Percentiles rank a stretch among this genome's conserved stretches.
phyloP scores from a whole-genome alignment of 192 early-diverging fungal species.

The Chytriomyces sp. region DNA sequence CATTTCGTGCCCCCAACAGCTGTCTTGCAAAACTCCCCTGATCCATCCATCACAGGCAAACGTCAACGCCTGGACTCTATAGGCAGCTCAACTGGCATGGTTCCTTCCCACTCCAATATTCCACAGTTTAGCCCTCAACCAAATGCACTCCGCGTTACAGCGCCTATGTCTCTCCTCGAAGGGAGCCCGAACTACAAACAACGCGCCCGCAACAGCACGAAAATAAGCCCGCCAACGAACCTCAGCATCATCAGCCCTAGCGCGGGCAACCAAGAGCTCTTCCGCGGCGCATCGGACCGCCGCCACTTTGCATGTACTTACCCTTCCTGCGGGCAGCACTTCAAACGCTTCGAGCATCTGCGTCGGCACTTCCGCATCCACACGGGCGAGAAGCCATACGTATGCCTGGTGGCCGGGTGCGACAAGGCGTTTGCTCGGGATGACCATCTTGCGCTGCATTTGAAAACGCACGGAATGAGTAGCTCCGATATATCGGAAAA shows the following conservation, averaged over 20 bases:
- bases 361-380: conserved; percentile 73
- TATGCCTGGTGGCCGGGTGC: conserved; percentile 56
- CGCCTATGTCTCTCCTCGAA: conserved; percentile 53
- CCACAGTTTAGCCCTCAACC: background rate
- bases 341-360: conserved; percentile 80
- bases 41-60: conserved; percentile 15
- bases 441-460: conserved; percentile 68
- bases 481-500: background rate
- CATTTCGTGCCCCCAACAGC: conserved; percentile 3
- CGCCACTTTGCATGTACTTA: conserved; percentile 38
- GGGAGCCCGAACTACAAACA: conserved; percentile 75
- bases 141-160: background rate
- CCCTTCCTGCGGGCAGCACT: conserved; percentile 43
- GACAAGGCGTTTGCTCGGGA: conserved; percentile 62
- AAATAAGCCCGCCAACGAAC: background rate
- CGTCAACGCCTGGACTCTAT: background rate
- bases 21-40: background rate
- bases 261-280: background rate
- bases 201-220: conserved; percentile 49
- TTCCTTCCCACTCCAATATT: conserved; percentile 43
- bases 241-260: background rate
- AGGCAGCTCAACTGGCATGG: background rate
- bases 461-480: conserved; percentile 40
- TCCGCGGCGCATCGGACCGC: conserved; percentile 16
- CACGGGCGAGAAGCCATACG: conserved; percentile 66